Evolutionary conservation across 2,329 filamentous ascomycete species (phyloP).

Genomic region (Furcasterigmium sp.): DNA sequence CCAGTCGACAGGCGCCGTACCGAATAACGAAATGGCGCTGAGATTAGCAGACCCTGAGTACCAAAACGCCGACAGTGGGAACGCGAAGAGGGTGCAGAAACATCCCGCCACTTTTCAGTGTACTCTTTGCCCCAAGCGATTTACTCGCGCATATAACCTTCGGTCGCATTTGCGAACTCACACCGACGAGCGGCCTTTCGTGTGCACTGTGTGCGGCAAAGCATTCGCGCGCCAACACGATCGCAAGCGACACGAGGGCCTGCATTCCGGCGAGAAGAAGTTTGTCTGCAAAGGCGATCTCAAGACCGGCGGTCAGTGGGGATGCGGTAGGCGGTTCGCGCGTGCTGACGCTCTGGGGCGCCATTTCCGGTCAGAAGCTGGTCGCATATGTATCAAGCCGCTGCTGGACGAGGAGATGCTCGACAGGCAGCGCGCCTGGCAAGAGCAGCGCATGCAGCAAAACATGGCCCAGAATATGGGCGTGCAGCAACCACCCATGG

Average conservation of each 20-base stretch:
- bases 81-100: slow-evolving; percentile 83
- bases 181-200: slow-evolving; percentile 94
- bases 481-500: slow-evolving; percentile 46
- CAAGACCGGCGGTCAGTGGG: slow-evolving; percentile 79
- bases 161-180: slow-evolving; percentile 93
- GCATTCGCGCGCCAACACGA: slow-evolving; percentile 97
- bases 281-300: slow-evolving; percentile 94
- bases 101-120: slow-evolving; percentile 98
- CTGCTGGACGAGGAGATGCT: slow-evolving; percentile 88
- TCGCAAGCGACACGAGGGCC: slow-evolving; percentile 90
- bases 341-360: slow-evolving; percentile 90
- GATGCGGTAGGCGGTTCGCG: slow-evolving; percentile 87
- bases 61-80: slow-evolving; percentile 58
- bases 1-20: slow-evolving; percentile 60
- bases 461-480: slow-evolving; percentile 57
- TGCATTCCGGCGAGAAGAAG: slow-evolving; percentile 97
- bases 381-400: slow-evolving; percentile 95
- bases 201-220: slow-evolving; percentile 94
- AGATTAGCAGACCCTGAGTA: slow-evolving; percentile 86
- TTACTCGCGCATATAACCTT: slow-evolving; percentile 93
- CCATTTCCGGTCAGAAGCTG: slow-evolving; percentile 93
- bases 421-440: slow-evolving; percentile 70
- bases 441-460: slow-evolving; percentile 65
- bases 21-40: slow-evolving; percentile 70
- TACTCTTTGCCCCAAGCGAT: slow-evolving; percentile 86